Base-by-base conservation (phyloP, 768 basidiomycete genomes). In the Cubamyces lactineus region DNA sequence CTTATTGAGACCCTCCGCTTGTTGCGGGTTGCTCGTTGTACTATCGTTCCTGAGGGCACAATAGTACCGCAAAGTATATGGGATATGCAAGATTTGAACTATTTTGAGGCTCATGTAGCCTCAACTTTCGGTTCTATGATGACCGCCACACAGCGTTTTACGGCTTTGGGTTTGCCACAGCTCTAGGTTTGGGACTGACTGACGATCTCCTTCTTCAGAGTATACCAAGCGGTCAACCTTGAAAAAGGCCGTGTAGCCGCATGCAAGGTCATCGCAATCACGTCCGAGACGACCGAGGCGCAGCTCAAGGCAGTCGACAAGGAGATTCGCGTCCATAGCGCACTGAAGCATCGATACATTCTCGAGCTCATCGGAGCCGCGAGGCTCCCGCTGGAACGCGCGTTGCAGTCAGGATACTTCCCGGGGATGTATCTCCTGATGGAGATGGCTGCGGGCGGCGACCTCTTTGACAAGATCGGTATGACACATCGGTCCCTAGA, bases 401-500 rank as follows among this genome's bases (percentile, higher is more conserved):
- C 70, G 66, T 49, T 28, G 3, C 17, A 30, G 8, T 55, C 58
- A 2, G 70, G 73, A 43, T 95, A 87, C 70, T 75, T 87, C 0
- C 90, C 94, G 0, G 96, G 91, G 0, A 82, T 94, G 21, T 99
- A 98, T 71, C 93, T 99, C 83, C 77, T 98, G 19, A 76, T 99
- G 69, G 97, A 98, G 73, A 78, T 96, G 38, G 97, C 96, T 0
- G 86, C 86, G 1, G 96, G 95, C 21, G 97, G 97, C 0, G 97
- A 98, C 74, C 76, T 99, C 34, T 99, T 99, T 73, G 97, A 99
- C 75, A 99, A 98, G 79, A 99, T 99, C 53, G 92, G 96, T 96
- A 70, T 74, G 52, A 66, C 13, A 21, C 23, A 46, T 54, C 7
- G 17, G 26, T 24, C 15, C 21, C 8, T 4, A 34, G 34, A 12